Base-by-base conservation (phyloP, 345 rosid genomes). In the Leavenworthia alabamica region DNA sequence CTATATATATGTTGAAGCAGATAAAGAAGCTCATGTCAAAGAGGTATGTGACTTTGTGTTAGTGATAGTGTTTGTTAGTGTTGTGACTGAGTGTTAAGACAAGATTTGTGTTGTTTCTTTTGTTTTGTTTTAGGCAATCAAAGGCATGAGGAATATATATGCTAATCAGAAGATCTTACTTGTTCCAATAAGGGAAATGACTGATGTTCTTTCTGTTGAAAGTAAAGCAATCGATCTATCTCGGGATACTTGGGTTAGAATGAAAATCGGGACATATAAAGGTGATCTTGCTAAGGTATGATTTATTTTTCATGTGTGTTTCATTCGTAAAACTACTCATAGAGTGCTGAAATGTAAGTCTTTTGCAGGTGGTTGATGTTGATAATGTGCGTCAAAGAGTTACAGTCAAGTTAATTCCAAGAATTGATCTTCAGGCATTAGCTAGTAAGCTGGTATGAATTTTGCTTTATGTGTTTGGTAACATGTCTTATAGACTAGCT, bases 121-220 rank as follows among this genome's bases (percentile, higher is more conserved):
- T 6, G 0, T n/a, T 31, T 19, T 63, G 42, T 73, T 39, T 53
- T 78, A 92, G 98, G 97, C 96, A 41, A 80, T 86, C 82, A 93
- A 85, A 81, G 99, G 99, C 39, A 68, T 93, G 73, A 79, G 97
- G 40, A 83, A 79, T 74, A 86, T 89, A 36, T 83, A 69, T 73
- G 69, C 76, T 33, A 58, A 68, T 19, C 88, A 86, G 78, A 84
- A 85, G 72, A 80, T 87, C 63, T 82, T 69, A 84, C 97, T 93
- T 58, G 99, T 89, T 41, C 97, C 96, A 3, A 93, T 93, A 46
- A 85, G 78, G 72, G 99, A 93, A 79, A 93, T 89, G 99, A 85
- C 97, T 12, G 99, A 87, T 78, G 99, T 93, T 14, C 95, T 93
- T 27, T 84, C 99, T 26, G 99, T 87, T 60, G 97, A 93, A 79